Evolutionary conservation across 768 basidiomycete species (phyloP).

Genomic region (Ramaria rubella): DNA sequence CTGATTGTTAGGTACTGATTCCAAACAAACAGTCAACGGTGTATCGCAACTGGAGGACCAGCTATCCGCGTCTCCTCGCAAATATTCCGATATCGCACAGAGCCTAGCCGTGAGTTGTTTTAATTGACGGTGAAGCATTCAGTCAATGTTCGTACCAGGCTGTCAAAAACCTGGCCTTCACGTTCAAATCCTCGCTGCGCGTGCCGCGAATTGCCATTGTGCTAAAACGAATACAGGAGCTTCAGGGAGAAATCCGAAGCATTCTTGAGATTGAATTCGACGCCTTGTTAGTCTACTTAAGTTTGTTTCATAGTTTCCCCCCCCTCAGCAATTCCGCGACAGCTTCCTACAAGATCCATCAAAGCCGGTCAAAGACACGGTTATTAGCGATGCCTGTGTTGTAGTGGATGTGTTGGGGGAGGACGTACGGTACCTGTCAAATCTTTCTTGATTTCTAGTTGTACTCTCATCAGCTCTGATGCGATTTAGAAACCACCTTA

Average conservation of each 20-base stretch:
- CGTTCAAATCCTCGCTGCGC: conserved; percentile 73
- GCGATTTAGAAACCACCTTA: conserved; percentile 45
- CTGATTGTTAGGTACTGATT: background rate
- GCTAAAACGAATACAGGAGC: conserved; percentile 72
- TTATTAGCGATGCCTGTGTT: conserved; percentile 77
- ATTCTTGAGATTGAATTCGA: conserved; percentile 90
- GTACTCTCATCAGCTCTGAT: conserved; percentile 7
- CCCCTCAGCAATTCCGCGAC: background rate
- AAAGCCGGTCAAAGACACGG: conserved; percentile 54
- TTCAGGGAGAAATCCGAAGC: conserved; percentile 74
- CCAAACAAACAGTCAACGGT: conserved; percentile 84
- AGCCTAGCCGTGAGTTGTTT: conserved; percentile 58
- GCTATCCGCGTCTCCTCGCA: conserved; percentile 53
- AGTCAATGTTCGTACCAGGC: conserved; percentile 44
- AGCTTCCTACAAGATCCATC: conserved; percentile 79
- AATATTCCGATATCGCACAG: conserved; percentile 78
- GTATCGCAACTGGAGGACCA: conserved; percentile 75
- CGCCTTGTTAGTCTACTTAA: conserved; percentile 60
- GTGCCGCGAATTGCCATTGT: conserved; percentile 73
- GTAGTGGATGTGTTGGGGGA: conserved; percentile 83
- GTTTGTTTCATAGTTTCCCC: background rate
- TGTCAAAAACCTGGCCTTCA: conserved; percentile 75
- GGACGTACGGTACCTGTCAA: conserved; percentile 54
- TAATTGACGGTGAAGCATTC: conserved; percentile 1
- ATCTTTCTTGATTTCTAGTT: background rate